Conservation (phyloP, 352 stramenopile species). For the Pythium chondricola region DNA sequence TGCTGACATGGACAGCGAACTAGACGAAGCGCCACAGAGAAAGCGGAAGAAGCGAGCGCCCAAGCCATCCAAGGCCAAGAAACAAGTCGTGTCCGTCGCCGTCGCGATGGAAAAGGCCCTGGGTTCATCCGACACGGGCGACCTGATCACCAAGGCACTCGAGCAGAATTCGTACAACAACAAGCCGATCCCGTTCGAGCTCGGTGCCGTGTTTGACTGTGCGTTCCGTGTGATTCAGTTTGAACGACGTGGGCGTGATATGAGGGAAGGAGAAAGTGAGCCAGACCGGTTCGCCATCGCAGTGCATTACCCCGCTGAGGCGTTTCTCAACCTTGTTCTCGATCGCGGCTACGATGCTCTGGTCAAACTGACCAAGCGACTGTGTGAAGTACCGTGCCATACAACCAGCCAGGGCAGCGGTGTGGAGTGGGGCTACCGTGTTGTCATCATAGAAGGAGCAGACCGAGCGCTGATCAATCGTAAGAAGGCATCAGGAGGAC, state of each 20-base stretch:
- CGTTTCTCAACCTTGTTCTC: constrained; percentile 34
- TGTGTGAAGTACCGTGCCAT: constrained; percentile 16
- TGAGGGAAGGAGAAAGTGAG: not conserved
- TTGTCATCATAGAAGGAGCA: constrained; percentile 59
- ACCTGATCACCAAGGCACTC: constrained; percentile 32
- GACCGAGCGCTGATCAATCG: constrained; percentile 42
- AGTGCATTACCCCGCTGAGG: constrained; percentile 20
- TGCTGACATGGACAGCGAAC: not conserved
- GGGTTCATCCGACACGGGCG: constrained; percentile 25
- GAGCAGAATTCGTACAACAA: constrained; percentile 49
- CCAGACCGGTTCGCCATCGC: constrained; percentile 10
- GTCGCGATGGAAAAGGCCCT: constrained; percentile 46
- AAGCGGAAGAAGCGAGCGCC: constrained; percentile 8
- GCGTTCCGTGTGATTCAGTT: constrained; percentile 20
- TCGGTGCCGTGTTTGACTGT: constrained; percentile 30
- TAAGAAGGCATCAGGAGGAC: no score
- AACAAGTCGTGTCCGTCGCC: constrained; percentile 15
- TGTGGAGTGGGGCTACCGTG: constrained; percentile 12
- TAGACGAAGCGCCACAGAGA: not conserved
- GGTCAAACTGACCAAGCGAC: constrained; percentile 21
- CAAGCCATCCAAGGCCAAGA: constrained; percentile 1
- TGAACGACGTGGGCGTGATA: constrained; percentile 13
- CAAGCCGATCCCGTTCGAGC: constrained; percentile 30
- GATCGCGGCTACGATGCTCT: constrained; percentile 32
- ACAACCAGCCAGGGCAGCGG: no score